Conservation (phyloP, 345 rosid species). For the Eutrema heterophyllum region DNA sequence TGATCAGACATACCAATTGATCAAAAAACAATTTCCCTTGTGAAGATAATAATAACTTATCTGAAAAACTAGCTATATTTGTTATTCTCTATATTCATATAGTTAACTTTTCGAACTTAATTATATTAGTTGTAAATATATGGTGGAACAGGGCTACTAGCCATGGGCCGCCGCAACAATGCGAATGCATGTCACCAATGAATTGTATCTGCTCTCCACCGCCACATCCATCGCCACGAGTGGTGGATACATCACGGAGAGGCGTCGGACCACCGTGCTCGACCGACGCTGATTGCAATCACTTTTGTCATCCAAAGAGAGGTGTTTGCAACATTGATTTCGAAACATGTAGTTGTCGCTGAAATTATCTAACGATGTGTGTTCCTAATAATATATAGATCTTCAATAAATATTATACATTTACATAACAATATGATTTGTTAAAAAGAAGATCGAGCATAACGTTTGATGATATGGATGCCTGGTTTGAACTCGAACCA, state of each 20-base stretch:
- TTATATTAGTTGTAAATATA: not conserved
- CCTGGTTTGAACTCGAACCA: not conserved
- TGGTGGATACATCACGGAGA: not conserved
- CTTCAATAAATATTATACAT: not conserved
- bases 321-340: constrained; percentile 6
- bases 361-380: not conserved
- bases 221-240: not conserved
- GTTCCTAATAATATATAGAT: not conserved
- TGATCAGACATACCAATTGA: not conserved
- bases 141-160: not conserved
- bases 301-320: not conserved
- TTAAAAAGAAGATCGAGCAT: no score
- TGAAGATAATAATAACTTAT: not conserved
- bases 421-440: no score
- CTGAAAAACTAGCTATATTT: no score
- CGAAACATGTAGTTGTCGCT: not conserved
- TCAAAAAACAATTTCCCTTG: not conserved
- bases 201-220: not conserved
- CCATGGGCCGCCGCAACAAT: not conserved
- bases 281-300: not conserved
- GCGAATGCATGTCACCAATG: not conserved
- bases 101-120: not conserved
- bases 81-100: not conserved
- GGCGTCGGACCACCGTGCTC: not conserved
- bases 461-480: no score